phyloP scores from a whole-genome alignment of 2,329 filamentous ascomycete species.

The Geosmithia flava region DNA sequence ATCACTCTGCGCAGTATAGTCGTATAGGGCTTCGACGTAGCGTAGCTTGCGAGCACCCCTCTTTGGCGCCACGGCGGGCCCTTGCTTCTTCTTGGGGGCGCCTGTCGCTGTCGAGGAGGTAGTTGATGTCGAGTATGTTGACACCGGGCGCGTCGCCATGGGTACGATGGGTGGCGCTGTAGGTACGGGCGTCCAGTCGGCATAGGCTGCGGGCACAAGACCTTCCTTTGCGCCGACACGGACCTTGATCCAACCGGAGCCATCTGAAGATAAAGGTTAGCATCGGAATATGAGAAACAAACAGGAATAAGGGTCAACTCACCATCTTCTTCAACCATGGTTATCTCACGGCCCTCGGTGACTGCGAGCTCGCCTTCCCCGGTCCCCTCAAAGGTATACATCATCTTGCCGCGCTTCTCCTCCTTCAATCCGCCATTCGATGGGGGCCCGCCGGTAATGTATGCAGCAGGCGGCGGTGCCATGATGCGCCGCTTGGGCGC shows the following conservation, averaged over 20 bases:
- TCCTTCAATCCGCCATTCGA: slow-evolving; percentile 26
- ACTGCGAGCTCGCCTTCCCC: slow-evolving; percentile 75
- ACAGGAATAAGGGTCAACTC: slow-evolving; percentile 21
- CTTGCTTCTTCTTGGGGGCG: slow-evolving; percentile 60
- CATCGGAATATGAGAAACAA: neutral
- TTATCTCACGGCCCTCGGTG: slow-evolving; percentile 65
- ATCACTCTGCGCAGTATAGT: slow-evolving; percentile 77
- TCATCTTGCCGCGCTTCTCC: slow-evolving; percentile 67
- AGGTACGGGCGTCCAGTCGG: slow-evolving; percentile 47
- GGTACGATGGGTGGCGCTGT: neutral
- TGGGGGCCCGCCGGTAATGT: slow-evolving; percentile 52
- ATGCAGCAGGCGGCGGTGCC: slow-evolving; percentile 76
- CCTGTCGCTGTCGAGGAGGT: slow-evolving; percentile 18
- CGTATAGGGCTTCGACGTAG: slow-evolving; percentile 88
- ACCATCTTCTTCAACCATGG: slow-evolving; percentile 80
- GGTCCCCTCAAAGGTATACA: slow-evolving; percentile 74
- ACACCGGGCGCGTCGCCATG: slow-evolving; percentile 47
- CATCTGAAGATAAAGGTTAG: slow-evolving; percentile 44
- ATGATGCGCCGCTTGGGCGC: slow-evolving; percentile 54
- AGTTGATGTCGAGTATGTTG: slow-evolving; percentile 63
- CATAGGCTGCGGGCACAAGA: slow-evolving; percentile 75
- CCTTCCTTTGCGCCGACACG: slow-evolving; percentile 65
- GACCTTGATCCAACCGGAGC: slow-evolving; percentile 83
- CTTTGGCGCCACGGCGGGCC: slow-evolving; percentile 80
- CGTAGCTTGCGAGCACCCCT: slow-evolving; percentile 87